Evolutionary conservation across 352 stramenopile genomes (phyloP), one percentile per base, ranked within the genome.

Genomic region (Phytophthora hybrid): DNA sequence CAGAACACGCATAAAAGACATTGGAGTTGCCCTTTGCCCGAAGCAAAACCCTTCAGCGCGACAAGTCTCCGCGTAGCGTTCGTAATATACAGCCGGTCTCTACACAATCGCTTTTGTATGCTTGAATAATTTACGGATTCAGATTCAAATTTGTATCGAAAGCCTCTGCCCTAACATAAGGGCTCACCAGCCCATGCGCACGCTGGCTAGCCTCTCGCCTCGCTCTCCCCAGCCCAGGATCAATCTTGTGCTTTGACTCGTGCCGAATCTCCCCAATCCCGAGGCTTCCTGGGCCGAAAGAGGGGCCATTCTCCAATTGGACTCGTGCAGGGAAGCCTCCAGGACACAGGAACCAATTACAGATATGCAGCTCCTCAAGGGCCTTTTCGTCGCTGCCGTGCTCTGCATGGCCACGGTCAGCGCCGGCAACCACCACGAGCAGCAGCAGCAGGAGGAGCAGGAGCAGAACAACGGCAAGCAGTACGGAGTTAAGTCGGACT

Each of bases 321-420:
- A 78, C 71, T 56, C 57, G 19, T 37, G 54, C 39, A 46, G 21
- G 59, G n/a, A 69, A 66, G 52, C 52, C 26, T 39, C 44, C 21
- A 54, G 9, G 23, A 44, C 13, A 57, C 52, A 60, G 44, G 16
- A 61, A 62, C 46, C 58, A 14, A 16, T 14, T n/a, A 58, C 46
- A 59, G 54, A 31, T 23, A 80, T 81, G 74, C 74, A 81, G 55
- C 37, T 81, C 56, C 18, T 78, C 57, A 77, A 78, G 56, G 64
- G 31, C 47, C 44, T 78, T 66, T 66, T 81, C 46, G 63, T 78
- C 49, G 74, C 47, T 37, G 62, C 74, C 32, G 53, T 66, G 26
- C 56, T 81, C 51, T 74, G 47, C 62, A n/a, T 78, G 26, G 70
- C 51, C 11, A 14, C 19, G 8, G 61, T 76, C 39, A 76, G 53